A percentile compares a stretch with the other conserved stretches of the same genome.
Evolutionary conservation across 495 filamentous ascomycete species (phyloP).

Genomic region (Chaetomium fimeti): DNA sequence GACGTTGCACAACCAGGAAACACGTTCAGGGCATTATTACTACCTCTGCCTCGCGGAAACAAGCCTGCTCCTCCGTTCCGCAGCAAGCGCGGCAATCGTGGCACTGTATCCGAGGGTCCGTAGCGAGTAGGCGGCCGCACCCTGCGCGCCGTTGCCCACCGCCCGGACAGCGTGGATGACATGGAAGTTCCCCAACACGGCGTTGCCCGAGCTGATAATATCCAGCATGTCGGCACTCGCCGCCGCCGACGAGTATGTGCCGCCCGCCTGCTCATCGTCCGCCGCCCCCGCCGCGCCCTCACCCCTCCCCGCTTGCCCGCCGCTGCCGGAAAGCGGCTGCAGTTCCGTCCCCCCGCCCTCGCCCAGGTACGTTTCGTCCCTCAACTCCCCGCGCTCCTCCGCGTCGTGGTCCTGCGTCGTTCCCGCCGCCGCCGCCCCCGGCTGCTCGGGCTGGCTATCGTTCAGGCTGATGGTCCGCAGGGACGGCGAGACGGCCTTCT

Average conservation of each 20-base stretch:
- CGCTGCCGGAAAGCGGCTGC: constrained; percentile 36
- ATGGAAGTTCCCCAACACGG: constrained; percentile 66
- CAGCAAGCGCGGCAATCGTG: constrained; percentile 46
- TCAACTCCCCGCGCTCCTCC: constrained; percentile 74
- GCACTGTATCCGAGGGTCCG: constrained; percentile 53
- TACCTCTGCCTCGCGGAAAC: constrained; percentile 24
- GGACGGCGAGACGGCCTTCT: constrained; percentile 40
- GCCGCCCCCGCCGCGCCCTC: constrained; percentile 21
- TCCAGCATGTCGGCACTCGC: constrained; percentile 50
- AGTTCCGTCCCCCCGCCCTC: constrained; percentile 54
- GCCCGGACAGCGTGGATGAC: constrained; percentile 63
- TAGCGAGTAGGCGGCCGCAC: constrained; percentile 49
- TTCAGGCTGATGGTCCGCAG: constrained; percentile 24
- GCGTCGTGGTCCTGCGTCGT: constrained; percentile 68
- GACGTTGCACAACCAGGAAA: neutral
- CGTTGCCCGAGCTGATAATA: constrained; percentile 64
- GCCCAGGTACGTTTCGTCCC: constrained; percentile 41
- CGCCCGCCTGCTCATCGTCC: constrained; percentile 47
- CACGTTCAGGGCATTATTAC: constrained; percentile 7
- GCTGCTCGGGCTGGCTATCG: neutral
- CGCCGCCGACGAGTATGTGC: constrained; percentile 47
- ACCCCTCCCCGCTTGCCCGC: constrained; percentile 24
- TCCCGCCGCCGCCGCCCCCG: constrained; percentile 22
- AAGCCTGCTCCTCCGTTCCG: constrained; percentile 44
- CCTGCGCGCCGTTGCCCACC: constrained; percentile 58